Evolutionary conservation across 805 yeast genomes (phyloP).

Genomic region (Zygosaccharomyces bailii): DNA sequence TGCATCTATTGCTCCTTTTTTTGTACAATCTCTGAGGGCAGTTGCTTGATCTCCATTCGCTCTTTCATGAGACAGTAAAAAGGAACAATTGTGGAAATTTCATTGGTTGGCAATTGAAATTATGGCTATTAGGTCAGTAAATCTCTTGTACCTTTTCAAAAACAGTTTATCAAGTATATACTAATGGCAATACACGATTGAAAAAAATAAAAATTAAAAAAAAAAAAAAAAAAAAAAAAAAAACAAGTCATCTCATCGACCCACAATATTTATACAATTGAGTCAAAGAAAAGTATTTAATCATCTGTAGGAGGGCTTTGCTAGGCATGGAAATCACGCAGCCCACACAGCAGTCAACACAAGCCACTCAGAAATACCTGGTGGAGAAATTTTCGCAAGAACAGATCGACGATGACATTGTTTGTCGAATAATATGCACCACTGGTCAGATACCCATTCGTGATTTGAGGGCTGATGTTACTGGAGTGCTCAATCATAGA

Average conservation of each 20-base stretch:
- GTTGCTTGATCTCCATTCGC: no score
- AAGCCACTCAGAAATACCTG: slow-evolving; percentile 37
- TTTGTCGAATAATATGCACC: slow-evolving; percentile 60
- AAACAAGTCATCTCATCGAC: slow-evolving; percentile 5
- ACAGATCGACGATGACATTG: slow-evolving; percentile 39
- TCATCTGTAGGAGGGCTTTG: not conserved
- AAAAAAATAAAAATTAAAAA: no score
- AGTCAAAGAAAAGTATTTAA: not conserved
- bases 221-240: slow-evolving; percentile 3
- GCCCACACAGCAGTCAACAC: slow-evolving; percentile 45
- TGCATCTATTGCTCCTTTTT: no score
- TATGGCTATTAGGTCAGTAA: no score
- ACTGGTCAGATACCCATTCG: slow-evolving; percentile 50
- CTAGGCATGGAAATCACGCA: slow-evolving; percentile 33
- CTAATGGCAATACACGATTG: no score
- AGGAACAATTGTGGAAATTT: no score
- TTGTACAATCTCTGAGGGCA: no score
- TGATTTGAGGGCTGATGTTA: slow-evolving; percentile 42
- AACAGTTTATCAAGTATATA: not conserved
- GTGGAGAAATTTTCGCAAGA: slow-evolving; percentile 39
- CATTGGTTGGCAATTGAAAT: no score
- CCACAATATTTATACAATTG: not conserved
- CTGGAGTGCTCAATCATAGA: slow-evolving; percentile 26
- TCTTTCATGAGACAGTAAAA: no score
- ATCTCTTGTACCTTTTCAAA: no score